A percentile compares a stretch with the other conserved stretches of the same genome.
Evolutionary conservation across 495 filamentous ascomycete species (phyloP).

Genomic region (Neurospora sublineolata): DNA sequence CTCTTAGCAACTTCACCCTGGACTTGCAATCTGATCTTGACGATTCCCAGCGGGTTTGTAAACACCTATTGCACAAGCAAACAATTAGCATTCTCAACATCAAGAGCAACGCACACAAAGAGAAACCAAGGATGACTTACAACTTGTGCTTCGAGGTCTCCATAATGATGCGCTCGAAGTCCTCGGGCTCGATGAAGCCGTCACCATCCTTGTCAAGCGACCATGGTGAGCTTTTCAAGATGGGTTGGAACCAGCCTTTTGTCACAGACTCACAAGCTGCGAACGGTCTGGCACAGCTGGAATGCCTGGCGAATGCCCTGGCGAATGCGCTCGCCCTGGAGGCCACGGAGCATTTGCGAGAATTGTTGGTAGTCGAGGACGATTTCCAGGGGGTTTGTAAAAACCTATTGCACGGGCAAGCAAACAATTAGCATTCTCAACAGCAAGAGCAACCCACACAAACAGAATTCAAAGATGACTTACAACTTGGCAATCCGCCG

Average conservation of each 20-base stretch:
- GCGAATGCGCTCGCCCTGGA: slow-evolving; percentile 88
- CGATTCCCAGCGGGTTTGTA: slow-evolving; percentile 95
- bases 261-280: background rate
- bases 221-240: background rate
- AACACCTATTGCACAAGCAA: slow-evolving; percentile 50
- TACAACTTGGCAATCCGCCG: background rate
- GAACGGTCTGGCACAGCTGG: slow-evolving; percentile 31
- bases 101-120: slow-evolving; percentile 84
- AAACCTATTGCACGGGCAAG: slow-evolving; percentile 50
- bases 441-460: too few species aligned
- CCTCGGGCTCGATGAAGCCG: slow-evolving; percentile 91
- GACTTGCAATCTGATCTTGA: slow-evolving; percentile 96
- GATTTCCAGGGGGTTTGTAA: slow-evolving; percentile 96
- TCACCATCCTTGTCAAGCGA: slow-evolving; percentile 75
- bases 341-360: slow-evolving; percentile 89
- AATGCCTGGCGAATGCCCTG: slow-evolving; percentile 95
- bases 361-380: slow-evolving; percentile 96
- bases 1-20: slow-evolving; percentile 91
- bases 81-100: slow-evolving; percentile 40
- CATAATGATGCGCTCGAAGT: slow-evolving; percentile 91
- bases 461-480: too few species aligned
- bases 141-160: slow-evolving; percentile 81
- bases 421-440: too few species aligned
- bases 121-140: slow-evolving; percentile 97
- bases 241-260: background rate